phyloP scores from a whole-genome alignment of 495 filamentous ascomycete genomes.

The Annulohypoxylon nitens region DNA sequence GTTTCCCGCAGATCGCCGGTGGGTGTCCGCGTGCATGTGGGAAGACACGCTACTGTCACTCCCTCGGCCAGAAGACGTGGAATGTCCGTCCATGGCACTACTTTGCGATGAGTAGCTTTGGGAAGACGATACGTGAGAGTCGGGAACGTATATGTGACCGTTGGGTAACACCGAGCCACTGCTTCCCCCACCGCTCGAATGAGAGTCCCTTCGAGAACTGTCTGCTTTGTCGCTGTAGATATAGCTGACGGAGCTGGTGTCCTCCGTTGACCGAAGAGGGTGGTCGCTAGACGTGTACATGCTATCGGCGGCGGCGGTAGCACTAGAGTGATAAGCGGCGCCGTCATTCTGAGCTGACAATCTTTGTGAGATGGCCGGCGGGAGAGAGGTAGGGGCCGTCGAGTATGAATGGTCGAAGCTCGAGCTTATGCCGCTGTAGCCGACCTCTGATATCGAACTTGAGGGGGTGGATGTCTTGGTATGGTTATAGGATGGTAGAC shows the following conservation, averaged over 20 bases:
- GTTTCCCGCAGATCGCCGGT: constrained; percentile 52
- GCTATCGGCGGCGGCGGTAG: constrained; percentile 17
- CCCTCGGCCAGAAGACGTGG: constrained; percentile 32
- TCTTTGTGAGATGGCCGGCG: constrained; percentile 20
- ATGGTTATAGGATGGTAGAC: constrained; percentile 34
- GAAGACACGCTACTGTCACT: constrained; percentile 36
- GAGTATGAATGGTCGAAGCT: constrained; percentile 37
- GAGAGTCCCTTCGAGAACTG: constrained; percentile 38
- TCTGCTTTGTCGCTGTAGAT: constrained; percentile 45
- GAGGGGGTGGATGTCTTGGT: constrained; percentile 36
- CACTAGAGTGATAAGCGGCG: constrained; percentile 18
- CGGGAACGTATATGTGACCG: constrained; percentile 51
- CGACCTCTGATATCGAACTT: constrained; percentile 35
- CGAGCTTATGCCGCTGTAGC: constrained; percentile 42
- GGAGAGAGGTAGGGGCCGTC: constrained; percentile 3
- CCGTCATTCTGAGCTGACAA: constrained; percentile 25
- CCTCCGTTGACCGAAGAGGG: constrained; percentile 40
- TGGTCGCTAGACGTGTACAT: constrained; percentile 40
- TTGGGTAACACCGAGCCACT: constrained; percentile 46
- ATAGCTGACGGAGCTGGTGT: constrained; percentile 41
- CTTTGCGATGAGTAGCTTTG: constrained; percentile 35
- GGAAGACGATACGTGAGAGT: constrained; percentile 37
- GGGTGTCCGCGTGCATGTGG: constrained; percentile 46
- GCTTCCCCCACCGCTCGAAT: constrained; percentile 40
- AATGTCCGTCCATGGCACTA: constrained; percentile 37